Evolutionary conservation across 805 yeast genomes (phyloP).

Genomic region (Zygosaccharomyces bisporus): DNA sequence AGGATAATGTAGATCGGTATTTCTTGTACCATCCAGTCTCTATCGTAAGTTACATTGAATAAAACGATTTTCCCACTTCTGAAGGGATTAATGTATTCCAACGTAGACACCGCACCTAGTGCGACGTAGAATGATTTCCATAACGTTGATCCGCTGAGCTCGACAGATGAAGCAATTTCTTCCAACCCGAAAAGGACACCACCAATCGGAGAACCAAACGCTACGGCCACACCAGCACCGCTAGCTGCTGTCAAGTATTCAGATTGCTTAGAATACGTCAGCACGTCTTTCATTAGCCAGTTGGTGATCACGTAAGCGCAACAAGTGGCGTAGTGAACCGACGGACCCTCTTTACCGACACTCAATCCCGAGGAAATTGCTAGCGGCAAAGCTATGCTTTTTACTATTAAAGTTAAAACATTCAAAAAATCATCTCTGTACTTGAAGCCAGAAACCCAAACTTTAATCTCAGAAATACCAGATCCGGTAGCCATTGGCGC

Average conservation of each 20-base stretch:
- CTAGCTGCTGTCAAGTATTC: constrained; percentile 73
- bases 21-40: constrained; percentile 83
- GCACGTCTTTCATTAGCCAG: constrained; percentile 40
- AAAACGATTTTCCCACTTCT: constrained; percentile 91
- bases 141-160: constrained; percentile 70
- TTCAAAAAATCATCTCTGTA: constrained; percentile 69
- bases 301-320: constrained; percentile 80
- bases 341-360: constrained; percentile 97
- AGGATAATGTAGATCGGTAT: constrained; percentile 71
- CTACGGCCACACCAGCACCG: constrained; percentile 98
- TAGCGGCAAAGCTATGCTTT: constrained; percentile 77
- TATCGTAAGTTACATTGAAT: constrained; percentile 86
- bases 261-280: constrained; percentile 34
- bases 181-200: constrained; percentile 93
- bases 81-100: constrained; percentile 83
- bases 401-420: constrained; percentile 65
- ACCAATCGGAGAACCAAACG: constrained; percentile 94
- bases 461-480: constrained; percentile 95
- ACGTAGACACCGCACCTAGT: constrained; percentile 75
- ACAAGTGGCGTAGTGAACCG: constrained; percentile 96
- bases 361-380: constrained; percentile 91
- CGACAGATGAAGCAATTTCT: constrained; percentile 67
- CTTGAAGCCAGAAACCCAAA: constrained; percentile 86
- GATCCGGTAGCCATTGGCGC: constrained; percentile 96
- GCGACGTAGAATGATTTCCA: constrained; percentile 94